A percentile compares a stretch with the other conserved stretches of the same genome.
These are phyloP conservation scores for Erysimum pusillum DNA, from an alignment of 441 rosid species.

Conservation along the genomic window DNA sequence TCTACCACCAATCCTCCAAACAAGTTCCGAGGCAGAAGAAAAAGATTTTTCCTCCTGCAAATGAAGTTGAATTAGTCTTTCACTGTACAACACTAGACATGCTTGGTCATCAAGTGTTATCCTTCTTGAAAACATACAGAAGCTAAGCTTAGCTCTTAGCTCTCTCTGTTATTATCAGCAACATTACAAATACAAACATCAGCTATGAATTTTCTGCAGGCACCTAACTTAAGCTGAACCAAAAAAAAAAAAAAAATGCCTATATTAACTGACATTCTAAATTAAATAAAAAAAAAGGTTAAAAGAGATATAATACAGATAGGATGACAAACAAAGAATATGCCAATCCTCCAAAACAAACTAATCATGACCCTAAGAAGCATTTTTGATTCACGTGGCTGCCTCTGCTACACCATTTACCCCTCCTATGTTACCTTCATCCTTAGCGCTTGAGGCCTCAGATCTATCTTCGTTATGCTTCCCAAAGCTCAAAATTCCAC, in stretches of 20 bases:
- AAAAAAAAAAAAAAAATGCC: constrained; percentile 34
- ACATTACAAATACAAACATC: constrained; percentile 48
- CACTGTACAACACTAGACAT: constrained; percentile 14
- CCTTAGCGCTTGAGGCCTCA: constrained; percentile 35
- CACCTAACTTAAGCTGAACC: constrained; percentile 42
- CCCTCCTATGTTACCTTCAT: constrained; percentile 46
- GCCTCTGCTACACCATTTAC: constrained; percentile 48
- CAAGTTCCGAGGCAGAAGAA: constrained; percentile 48
- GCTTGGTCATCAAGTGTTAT: constrained; percentile 23
- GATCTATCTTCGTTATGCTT: constrained; percentile 36
- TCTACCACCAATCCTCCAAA: constrained; percentile 63
- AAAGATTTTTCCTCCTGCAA: constrained; percentile 11
- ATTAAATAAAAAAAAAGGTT: constrained; percentile 14
- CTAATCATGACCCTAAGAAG: constrained; percentile 42
- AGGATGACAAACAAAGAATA: constrained; percentile 44
- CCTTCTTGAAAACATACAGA: constrained; percentile 42
- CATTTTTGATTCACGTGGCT: constrained; percentile 35
- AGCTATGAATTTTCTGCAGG: constrained; percentile 43
- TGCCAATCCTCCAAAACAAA: constrained; percentile 44
- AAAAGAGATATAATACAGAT: constrained; percentile 43
- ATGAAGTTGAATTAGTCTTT: constrained; percentile 33
- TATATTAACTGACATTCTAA: constrained; percentile 46
- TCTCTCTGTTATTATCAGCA: constrained; percentile 44
- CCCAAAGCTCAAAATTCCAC: constrained; percentile 37
- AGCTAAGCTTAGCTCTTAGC: constrained; percentile 33